A percentile compares a stretch with the other conserved stretches of the same genome.
Conservation (phyloP, 2,329 filamentous ascomycete genomes). For the Aureobasidium sp. region DNA sequence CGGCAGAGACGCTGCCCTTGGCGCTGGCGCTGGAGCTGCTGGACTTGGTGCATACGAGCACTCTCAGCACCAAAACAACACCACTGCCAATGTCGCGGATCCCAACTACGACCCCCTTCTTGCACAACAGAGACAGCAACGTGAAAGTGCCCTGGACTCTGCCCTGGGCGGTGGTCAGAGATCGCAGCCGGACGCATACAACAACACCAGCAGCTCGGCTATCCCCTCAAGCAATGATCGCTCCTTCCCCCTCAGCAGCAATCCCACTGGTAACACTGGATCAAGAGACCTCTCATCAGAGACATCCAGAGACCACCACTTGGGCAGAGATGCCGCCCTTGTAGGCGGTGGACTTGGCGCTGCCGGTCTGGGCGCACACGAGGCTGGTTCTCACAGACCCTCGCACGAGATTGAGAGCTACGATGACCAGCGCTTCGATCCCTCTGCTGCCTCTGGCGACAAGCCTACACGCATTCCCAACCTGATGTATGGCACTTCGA, state of each 20-base stretch:
- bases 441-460: not conserved
- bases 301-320: slow-evolving; percentile 17
- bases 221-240: not conserved
- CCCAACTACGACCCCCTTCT: slow-evolving; percentile 12
- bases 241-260: slow-evolving; percentile 3
- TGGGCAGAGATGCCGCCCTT: slow-evolving; percentile 25
- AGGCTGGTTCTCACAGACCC: not conserved
- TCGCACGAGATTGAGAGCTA: not conserved
- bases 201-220: not conserved
- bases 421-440: slow-evolving; percentile 11
- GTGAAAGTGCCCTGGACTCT: slow-evolving; percentile 4
- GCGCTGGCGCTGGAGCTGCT: slow-evolving; percentile 18
- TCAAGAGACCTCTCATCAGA: not conserved
- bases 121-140: slow-evolving; percentile 10
- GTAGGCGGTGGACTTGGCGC: slow-evolving; percentile 19
- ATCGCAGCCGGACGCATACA: not conserved
- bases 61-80: slow-evolving; percentile 19
- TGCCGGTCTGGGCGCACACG: slow-evolving; percentile 13
- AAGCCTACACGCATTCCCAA: not conserved
- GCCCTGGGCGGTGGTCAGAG: not conserved
- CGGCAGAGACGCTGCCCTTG: slow-evolving; percentile 23
- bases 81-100: slow-evolving; percentile 18
- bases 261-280: not conserved
- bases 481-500: not conserved
- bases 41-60: slow-evolving; percentile 23